phyloP scores from a whole-genome alignment of 306 rosid species.

The Ziziphus jujuba region DNA sequence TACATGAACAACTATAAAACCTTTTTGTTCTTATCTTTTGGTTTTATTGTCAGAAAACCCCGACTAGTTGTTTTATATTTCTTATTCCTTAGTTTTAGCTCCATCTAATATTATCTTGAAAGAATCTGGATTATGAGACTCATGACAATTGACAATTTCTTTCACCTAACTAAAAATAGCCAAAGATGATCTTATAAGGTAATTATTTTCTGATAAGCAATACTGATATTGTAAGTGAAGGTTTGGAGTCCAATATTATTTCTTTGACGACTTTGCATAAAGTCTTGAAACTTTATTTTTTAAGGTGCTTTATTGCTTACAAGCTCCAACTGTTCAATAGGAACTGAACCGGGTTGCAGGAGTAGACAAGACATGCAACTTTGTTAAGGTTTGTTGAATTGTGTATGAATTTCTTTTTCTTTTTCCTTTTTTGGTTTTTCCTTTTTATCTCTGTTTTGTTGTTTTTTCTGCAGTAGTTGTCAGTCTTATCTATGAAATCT shows the following conservation, averaged over 20 bases:
- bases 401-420: constrained; percentile 14
- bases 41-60: constrained; percentile 15
- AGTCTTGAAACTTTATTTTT: not conserved
- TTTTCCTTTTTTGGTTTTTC: constrained; percentile 6
- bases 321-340: constrained; percentile 36
- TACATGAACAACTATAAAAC: no score
- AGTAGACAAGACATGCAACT: constrained; percentile 69
- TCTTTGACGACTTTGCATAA: not conserved
- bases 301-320: constrained; percentile 13
- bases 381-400: constrained; percentile 66
- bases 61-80: constrained; percentile 2
- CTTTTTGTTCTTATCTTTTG: no score
- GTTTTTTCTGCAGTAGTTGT: not conserved
- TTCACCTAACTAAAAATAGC: not conserved
- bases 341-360: constrained; percentile 65
- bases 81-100: no score
- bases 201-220: not conserved
- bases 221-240: constrained; percentile 7
- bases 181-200: constrained; percentile 4
- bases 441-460: not conserved
- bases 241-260: not conserved
- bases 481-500: no score
- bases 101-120: no score
- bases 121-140: no score
- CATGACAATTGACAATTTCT: not conserved